Evolutionary conservation across 495 filamentous ascomycete species (phyloP).

Genomic region (Filosporella fistucella): DNA sequence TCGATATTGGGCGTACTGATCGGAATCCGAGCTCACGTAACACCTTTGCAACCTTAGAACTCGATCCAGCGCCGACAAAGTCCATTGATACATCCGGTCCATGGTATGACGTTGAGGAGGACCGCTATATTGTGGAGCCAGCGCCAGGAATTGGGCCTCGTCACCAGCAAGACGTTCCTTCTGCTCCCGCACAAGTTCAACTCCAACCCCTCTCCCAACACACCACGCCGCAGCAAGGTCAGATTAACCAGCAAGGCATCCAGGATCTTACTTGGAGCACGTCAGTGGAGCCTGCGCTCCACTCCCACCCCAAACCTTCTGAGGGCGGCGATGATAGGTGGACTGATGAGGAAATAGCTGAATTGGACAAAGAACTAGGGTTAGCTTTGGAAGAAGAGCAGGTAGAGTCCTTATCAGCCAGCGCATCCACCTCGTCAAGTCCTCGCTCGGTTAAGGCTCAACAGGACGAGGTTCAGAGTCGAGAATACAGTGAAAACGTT

Average conservation of each 20-base stretch:
- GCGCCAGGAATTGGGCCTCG: conserved; percentile 2
- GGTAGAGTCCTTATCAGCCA: conserved; percentile 7
- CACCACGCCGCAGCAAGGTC: conserved; percentile 13
- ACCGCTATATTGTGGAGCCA: not conserved
- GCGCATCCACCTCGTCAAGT: conserved; percentile 4
- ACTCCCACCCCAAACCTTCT: conserved; percentile 9
- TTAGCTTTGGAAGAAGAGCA: conserved; percentile 17
- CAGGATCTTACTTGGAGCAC: conserved; percentile 9
- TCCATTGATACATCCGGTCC: not conserved
- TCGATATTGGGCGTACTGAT: conserved; percentile 11
- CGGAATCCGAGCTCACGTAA: conserved; percentile 6
- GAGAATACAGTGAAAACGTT: conserved; percentile 5
- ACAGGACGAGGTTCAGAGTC: conserved; percentile 11
- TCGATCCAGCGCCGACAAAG: conserved; percentile 1
- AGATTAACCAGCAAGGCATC: conserved; percentile 18
- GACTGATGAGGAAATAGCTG: conserved; percentile 14
- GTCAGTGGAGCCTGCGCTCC: conserved; percentile 6
- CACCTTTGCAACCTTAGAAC: conserved; percentile 12
- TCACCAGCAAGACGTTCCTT: conserved; percentile 9
- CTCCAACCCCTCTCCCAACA: conserved; percentile 12
- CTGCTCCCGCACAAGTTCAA: conserved; percentile 17
- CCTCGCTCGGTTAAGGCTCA: conserved; percentile 5
- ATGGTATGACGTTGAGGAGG: not conserved
- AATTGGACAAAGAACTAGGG: conserved; percentile 15
- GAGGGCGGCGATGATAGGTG: conserved; percentile 16